Evolutionary conservation across 805 yeast species (phyloP), one percentile per base, ranked within the genome.

Genomic region (Zygotorulaspora sp.): DNA sequence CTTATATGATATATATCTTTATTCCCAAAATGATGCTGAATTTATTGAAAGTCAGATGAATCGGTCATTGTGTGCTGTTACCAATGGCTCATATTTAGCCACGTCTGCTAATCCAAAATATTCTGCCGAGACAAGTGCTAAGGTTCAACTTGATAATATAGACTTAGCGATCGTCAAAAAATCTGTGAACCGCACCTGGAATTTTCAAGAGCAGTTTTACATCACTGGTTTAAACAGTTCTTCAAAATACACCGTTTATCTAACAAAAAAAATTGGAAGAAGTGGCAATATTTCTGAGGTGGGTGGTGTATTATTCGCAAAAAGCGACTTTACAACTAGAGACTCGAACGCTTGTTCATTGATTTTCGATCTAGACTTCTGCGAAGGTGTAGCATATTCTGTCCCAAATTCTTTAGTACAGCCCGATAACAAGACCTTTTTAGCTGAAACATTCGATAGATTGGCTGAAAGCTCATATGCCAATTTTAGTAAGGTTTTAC

Each of bases 341-440:
- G 60, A 58, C 17, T 55, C 69, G 2, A 64, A 67, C 13, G 73
- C 84, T 1, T 90, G 98, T 58, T 75, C 81, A 43, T 62, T 89
- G 33, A 74, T 88, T 12, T 86, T 75, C 56, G 83, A 77, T 41
- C 67, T 90, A 42, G 78, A 75, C 2, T 88, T 88, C 53, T 90
- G 98, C 60, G 60, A 69, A 20, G 74, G 76, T 31, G 94, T 90
- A 16, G 92, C 96, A 1, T 90, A 89, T 62, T 73, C 95, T 0
- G 96, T 85, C 0, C 97, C 97, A 0, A 68, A 65, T 19, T 60
- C 74, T 1, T 44, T 66, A 1, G 43, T 55, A 3, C 63, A 63
- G 20, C 59, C 61, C 2, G 55, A 55, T 23, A 62, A 61, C 13
- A 55, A 57, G 29, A 52, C 58, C 0, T 52, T 62, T 4, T 55